Evolutionary conservation across 2,329 filamentous ascomycete genomes (phyloP).

Genomic region (Harringtonia lauricola): DNA sequence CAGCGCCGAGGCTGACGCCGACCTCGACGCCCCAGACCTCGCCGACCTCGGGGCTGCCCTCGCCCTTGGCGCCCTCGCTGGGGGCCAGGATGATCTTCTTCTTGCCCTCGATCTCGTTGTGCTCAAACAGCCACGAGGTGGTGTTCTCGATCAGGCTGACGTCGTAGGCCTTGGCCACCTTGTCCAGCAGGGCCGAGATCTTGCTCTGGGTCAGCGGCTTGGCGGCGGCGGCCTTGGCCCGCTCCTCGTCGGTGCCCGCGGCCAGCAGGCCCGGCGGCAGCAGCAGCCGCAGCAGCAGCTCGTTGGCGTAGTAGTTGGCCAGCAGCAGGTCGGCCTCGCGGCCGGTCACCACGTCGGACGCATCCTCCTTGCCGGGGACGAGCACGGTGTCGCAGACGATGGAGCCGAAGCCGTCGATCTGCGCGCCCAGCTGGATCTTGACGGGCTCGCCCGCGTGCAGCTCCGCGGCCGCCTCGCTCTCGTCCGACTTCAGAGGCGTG

Average conservation of each 20-base stretch:
- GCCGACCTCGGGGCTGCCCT: slow-evolving; percentile 76
- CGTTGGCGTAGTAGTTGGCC: slow-evolving; percentile 90
- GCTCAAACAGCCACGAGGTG: slow-evolving; percentile 91
- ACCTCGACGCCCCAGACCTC: slow-evolving; percentile 98
- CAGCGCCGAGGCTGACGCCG: slow-evolving; percentile 78
- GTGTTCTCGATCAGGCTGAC: slow-evolving; percentile 95
- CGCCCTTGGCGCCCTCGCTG: slow-evolving; percentile 78
- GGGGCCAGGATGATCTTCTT: slow-evolving; percentile 96
- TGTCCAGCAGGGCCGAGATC: slow-evolving; percentile 82
- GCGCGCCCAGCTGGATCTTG: slow-evolving; percentile 98
- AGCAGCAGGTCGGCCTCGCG: slow-evolving; percentile 78
- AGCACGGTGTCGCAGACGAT: slow-evolving; percentile 92
- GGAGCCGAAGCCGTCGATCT: slow-evolving; percentile 90
- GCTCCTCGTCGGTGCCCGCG: slow-evolving; percentile 82
- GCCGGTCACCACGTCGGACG: slow-evolving; percentile 54
- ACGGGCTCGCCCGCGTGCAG: slow-evolving; percentile 79
- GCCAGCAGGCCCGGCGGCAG: slow-evolving; percentile 80
- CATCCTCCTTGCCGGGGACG: slow-evolving; percentile 49
- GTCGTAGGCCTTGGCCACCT: slow-evolving; percentile 81
- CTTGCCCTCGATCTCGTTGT: slow-evolving; percentile 91
- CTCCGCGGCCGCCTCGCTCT: slow-evolving; percentile 67
- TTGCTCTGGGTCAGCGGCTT: slow-evolving; percentile 78
- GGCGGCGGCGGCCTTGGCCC: slow-evolving; percentile 74
- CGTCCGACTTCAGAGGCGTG: slow-evolving; percentile 80
- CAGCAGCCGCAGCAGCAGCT: slow-evolving; percentile 84